Base-by-base conservation (phyloP, 805 yeast genomes). In the Starmerella apicola region DNA sequence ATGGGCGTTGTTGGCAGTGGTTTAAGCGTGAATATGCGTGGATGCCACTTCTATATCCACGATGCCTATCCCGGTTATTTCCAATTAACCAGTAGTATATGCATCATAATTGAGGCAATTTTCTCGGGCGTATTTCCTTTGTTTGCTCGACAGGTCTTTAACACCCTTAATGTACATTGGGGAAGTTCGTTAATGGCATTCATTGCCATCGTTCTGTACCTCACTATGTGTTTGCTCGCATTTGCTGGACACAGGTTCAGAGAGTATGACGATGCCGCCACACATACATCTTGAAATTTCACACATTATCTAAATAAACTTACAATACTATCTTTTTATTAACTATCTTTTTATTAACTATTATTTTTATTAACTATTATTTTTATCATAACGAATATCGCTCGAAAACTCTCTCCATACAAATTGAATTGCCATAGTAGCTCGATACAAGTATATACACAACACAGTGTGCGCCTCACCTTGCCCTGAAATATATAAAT, bases 41-140 rank as follows among this genome's bases (percentile, higher is more conserved):
- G 78, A 5, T 69, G 74, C 48, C 55, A 74, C 38, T 74, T 72
- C 54, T 76, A 76, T 50, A 59, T 76, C 42, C 71, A 76, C 33
- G 82, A 77, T 53, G 66, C 78, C 36, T 76, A 72, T 51, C 65
- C 72, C 19, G 57, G 63, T 37, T 68, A 65, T 49, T 71, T 80
- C 5, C 81, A 81, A 1, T 69, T 77, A 13, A 78, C 78, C 1
- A 62, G 74, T 41, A 78, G 81, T 3, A 78, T 76, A 8, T 72
- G 73, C 47, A 72, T 81, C 1, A 66, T 75, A 36, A 52, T 71
- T 37, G 63, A 81, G 51, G 71, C 78, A 2, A 55, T 70, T 3
- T 65, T 69, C 48, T 81, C 77, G 1, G 72, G 74, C 45, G 71
- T 68, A 2, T 76, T 76, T 63, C 81, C 81, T 30, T 62, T 80